Conservation (phyloP, 306 rosid species). For the Hippophae rhamnoides region DNA sequence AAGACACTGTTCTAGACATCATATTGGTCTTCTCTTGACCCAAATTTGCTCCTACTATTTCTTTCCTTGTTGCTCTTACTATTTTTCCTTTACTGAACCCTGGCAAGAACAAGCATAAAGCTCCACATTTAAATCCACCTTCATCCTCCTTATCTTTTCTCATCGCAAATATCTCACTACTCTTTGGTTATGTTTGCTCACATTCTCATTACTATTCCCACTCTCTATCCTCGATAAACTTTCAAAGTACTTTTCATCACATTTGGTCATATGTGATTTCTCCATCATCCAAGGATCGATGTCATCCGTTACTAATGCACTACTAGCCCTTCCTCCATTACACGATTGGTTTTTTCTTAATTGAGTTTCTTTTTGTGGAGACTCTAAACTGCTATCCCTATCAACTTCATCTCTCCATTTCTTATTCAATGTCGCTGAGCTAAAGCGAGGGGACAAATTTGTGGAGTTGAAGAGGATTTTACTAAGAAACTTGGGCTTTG, state of each 20-base stretch:
- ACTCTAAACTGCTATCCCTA: constrained; percentile 14
- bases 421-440: constrained; percentile 25
- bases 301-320: constrained; percentile 30
- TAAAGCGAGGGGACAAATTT: constrained; percentile 42
- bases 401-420: constrained; percentile 24
- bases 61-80: constrained; percentile 34
- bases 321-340: constrained; percentile 31
- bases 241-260: too few species aligned
- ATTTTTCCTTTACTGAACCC: constrained; percentile 50
- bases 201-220: constrained; percentile 19
- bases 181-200: constrained; percentile 20
- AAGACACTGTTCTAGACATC: constrained; percentile 59
- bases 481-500: constrained; percentile 56
- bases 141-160: constrained; percentile 22
- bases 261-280: constrained; percentile 16
- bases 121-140: constrained; percentile 54
- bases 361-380: constrained; percentile 25
- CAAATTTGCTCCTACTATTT: constrained; percentile 7
- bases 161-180: constrained; percentile 1
- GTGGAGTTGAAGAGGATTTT: constrained; percentile 67
- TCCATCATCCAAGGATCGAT: constrained; percentile 42
- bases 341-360: constrained; percentile 60
- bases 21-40: background rate
- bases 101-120: constrained; percentile 67
- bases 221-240: constrained; percentile 18